phyloP scores from a whole-genome alignment of 257 asterid species.

The Nyctanthes arbortristis region DNA sequence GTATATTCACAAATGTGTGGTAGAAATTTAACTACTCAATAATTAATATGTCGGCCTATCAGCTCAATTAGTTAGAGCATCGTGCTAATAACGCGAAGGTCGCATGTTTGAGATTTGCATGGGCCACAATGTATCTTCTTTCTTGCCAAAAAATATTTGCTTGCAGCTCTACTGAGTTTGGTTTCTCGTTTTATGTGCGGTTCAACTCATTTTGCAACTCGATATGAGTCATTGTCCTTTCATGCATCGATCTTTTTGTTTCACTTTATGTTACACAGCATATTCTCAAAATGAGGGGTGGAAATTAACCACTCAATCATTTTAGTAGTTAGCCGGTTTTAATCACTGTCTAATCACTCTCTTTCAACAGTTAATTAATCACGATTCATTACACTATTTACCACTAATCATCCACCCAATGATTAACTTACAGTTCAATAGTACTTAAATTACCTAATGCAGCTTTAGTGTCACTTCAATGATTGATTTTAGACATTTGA shows the following conservation, averaged over 20 bases:
- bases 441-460: neutral
- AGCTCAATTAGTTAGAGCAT: conserved; percentile 40
- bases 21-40: too few species aligned
- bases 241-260: too few species aligned
- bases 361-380: neutral
- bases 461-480: neutral
- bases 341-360: neutral
- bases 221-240: too few species aligned
- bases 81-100: conserved; percentile 39
- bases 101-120: conserved; percentile 35
- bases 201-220: too few species aligned
- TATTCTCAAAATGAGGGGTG: neutral
- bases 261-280: too few species aligned
- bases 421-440: neutral
- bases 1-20: too few species aligned
- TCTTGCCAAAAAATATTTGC: too few species aligned
- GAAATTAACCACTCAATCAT: neutral
- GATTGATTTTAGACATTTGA: neutral
- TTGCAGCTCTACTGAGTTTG: too few species aligned
- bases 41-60: too few species aligned
- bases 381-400: neutral
- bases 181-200: too few species aligned
- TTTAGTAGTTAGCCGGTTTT: neutral
- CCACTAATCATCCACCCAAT: neutral
- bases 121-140: too few species aligned